These are phyloP conservation scores for Pyrenochaeta sp. DNA, from an alignment of 2,329 filamentous ascomycete genomes.

Conservation along the genomic window DNA sequence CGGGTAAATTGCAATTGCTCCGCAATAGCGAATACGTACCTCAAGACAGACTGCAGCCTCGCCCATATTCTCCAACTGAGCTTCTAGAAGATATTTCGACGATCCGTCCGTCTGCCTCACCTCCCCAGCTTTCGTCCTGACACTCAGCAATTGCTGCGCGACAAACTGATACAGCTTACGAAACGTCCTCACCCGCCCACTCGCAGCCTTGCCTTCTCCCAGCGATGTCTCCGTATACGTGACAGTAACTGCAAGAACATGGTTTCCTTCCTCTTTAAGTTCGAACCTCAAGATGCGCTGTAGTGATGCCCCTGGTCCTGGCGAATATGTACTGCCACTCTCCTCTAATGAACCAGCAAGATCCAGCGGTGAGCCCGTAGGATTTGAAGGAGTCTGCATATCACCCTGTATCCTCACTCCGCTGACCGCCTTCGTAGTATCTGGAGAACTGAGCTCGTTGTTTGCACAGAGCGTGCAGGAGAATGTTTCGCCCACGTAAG, in stretches of 20 bases:
- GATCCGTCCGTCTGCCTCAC: constrained; percentile 57
- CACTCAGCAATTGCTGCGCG: constrained; percentile 87
- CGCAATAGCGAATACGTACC: constrained; percentile 46
- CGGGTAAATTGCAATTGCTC: constrained; percentile 23
- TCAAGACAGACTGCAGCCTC: constrained; percentile 84
- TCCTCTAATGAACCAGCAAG: constrained; percentile 57
- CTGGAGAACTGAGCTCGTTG: constrained; percentile 70
- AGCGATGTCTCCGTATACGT: constrained; percentile 90
- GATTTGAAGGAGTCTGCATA: constrained; percentile 89
- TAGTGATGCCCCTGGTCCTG: constrained; percentile 71
- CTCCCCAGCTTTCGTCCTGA: constrained; percentile 85
- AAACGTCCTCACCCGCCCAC: constrained; percentile 80
- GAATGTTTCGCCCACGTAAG: constrained; percentile 95
- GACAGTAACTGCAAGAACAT: constrained; percentile 91
- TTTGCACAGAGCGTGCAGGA: constrained; percentile 96
- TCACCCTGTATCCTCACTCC: constrained; percentile 87
- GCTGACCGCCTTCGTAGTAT: constrained; percentile 64
- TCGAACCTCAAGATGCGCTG: constrained; percentile 87
- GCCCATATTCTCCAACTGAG: constrained; percentile 93
- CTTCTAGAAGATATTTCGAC: constrained; percentile 79
- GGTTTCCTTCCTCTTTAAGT: constrained; percentile 91
- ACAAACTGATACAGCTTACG: constrained; percentile 97
- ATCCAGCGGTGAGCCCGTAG: constrained; percentile 67
- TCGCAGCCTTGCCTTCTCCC: constrained; percentile 55
- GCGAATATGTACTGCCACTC: constrained; percentile 36